Percentiles rank a stretch among this genome's conserved stretches.
Evolutionary conservation across 1,284 basidiomycete genomes (phyloP).

Genomic region (Calocybe gambosa): DNA sequence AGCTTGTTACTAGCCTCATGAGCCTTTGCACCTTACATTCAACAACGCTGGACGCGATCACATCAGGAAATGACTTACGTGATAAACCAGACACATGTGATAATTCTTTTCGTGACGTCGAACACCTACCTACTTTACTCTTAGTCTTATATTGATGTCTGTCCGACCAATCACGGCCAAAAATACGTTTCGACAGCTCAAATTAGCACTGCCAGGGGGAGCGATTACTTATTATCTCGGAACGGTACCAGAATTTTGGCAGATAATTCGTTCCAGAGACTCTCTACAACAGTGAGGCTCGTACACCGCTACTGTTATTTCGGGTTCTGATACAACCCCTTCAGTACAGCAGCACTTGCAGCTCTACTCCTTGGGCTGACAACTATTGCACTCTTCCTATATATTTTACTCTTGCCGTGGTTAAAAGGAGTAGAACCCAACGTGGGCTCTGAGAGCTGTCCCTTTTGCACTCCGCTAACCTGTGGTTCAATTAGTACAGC

Average conservation of each 20-base stretch:
- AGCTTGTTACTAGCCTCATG: no score
- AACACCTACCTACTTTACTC: neutral
- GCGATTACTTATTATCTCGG: conserved; percentile 54
- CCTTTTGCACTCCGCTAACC: conserved; percentile 3
- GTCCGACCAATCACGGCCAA: conserved; percentile 16
- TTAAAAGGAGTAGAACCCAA: conserved; percentile 60
- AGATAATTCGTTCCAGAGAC: conserved; percentile 30
- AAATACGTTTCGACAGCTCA: conserved; percentile 61
- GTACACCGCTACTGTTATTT: neutral
- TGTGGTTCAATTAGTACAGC: conserved; percentile 41
- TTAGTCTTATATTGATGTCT: conserved; percentile 12
- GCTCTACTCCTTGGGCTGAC: conserved; percentile 47
- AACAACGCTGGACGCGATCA: no score
- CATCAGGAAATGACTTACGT: no score
- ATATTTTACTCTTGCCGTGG: conserved; percentile 59
- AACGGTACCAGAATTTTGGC: conserved; percentile 45
- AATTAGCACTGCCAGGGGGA: conserved; percentile 66
- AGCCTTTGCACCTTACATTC: no score
- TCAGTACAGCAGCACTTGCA: conserved; percentile 45
- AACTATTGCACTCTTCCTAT: conserved; percentile 65
- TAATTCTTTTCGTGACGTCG: neutral
- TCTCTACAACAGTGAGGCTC: conserved; percentile 53
- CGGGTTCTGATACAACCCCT: conserved; percentile 3
- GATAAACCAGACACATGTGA: conserved; percentile 10
- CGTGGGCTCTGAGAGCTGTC: conserved; percentile 35